Conservation (phyloP, 169 alveolate species). For the Eimeria falciformis region DNA sequence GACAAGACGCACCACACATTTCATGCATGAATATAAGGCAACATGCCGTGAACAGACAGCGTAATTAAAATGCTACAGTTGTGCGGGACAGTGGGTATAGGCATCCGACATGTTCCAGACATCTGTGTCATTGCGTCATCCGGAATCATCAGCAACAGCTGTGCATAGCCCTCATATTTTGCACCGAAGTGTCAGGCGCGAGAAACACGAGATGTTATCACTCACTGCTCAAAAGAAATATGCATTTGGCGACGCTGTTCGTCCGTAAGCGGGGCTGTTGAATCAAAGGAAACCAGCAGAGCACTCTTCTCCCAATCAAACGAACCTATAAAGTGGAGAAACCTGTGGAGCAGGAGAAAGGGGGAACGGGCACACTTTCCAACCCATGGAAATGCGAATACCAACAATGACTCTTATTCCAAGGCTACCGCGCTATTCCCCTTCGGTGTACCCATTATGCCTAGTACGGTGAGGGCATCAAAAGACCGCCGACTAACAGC, state of each 20-base stretch:
- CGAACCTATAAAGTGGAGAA: conserved; percentile 61
- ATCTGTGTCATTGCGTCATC: neutral
- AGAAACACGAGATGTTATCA: neutral
- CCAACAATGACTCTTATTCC: no score
- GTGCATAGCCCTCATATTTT: neutral
- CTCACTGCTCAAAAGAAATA: conserved; percentile 72
- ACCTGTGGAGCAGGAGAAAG: conserved; percentile 26
- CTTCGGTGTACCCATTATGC: no score
- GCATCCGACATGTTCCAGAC: neutral
- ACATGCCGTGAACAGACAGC: no score
- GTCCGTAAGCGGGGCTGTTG: conserved; percentile 41
- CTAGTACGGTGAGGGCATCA: no score
- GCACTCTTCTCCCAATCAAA: conserved; percentile 70
- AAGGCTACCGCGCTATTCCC: no score
- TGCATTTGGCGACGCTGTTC: conserved; percentile 63
- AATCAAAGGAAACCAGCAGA: conserved; percentile 65
- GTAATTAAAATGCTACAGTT: neutral
- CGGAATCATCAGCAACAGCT: neutral
- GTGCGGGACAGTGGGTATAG: neutral
- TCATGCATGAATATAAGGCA: neutral
- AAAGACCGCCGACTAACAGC: no score
- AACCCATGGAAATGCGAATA: no score
- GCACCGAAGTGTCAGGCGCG: neutral
- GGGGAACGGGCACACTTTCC: no score
- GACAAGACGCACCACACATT: neutral